Evolutionary conservation across 2,329 filamentous ascomycete species (phyloP).

Genomic region (Plenodomus biglobosus): DNA sequence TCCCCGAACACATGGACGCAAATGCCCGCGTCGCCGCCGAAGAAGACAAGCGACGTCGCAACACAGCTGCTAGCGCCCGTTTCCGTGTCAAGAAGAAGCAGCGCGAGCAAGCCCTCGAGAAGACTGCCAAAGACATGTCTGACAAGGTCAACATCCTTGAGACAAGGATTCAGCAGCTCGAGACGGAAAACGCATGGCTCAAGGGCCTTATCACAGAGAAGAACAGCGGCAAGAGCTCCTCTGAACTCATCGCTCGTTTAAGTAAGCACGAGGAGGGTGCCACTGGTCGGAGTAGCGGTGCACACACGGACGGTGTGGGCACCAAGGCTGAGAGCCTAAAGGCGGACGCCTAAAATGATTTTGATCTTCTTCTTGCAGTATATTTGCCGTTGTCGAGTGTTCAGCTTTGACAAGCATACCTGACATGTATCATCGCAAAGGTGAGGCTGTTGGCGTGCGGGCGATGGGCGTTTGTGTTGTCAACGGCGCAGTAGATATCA

Average conservation of each 20-base stretch:
- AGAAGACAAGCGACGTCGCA: conserved; percentile 57
- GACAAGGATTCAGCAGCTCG: conserved; percentile 51
- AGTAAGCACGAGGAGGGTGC: conserved; percentile 39
- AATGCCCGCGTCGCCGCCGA: conserved; percentile 51
- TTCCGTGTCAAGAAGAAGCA: conserved; percentile 61
- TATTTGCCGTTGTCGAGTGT: neutral
- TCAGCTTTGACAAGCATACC: neutral
- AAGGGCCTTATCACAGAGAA: conserved; percentile 56
- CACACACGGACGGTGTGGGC: conserved; percentile 43
- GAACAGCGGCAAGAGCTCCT: conserved; percentile 42
- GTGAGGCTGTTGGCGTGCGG: too few species aligned
- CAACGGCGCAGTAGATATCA: neutral
- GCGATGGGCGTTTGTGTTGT: neutral
- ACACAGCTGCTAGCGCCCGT: conserved; percentile 55
- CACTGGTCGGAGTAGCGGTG: conserved; percentile 39
- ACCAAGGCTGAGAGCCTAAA: conserved; percentile 34
- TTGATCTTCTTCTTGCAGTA: conserved; percentile 2
- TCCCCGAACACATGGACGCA: conserved; percentile 48
- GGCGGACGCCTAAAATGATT: conserved; percentile 35
- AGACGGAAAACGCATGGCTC: conserved; percentile 57
- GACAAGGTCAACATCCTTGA: conserved; percentile 52
- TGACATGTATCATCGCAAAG: too few species aligned
- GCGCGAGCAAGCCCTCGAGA: conserved; percentile 55
- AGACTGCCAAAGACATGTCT: conserved; percentile 54
- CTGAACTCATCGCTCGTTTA: conserved; percentile 38